phyloP scores from a whole-genome alignment of 148 eudicot genomes.

The Cornus controversa region DNA sequence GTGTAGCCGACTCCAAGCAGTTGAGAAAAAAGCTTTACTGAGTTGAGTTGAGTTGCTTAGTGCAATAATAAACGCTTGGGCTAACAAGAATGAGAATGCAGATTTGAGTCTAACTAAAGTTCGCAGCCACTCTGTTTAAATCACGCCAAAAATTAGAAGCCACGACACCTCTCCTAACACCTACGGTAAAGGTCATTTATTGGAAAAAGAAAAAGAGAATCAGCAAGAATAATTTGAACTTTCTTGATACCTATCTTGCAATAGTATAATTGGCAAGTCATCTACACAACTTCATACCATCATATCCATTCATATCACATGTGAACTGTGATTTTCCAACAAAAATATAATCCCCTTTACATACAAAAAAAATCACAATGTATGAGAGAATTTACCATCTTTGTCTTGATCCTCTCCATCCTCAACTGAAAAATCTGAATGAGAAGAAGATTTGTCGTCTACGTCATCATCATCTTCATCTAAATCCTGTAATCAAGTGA shows the following conservation, averaged over 20 bases:
- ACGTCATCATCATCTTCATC: constrained; percentile 44
- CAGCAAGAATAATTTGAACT: background rate
- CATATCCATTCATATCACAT: background rate
- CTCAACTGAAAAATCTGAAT: constrained; percentile 39
- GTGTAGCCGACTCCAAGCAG: too few species aligned
- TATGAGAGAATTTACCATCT: constrained; percentile 28
- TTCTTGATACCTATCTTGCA: constrained; percentile 9
- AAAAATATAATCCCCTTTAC: background rate
- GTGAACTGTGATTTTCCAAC: background rate
- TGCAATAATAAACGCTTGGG: too few species aligned
- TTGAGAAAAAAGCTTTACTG: too few species aligned
- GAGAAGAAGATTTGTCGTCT: constrained; percentile 29
- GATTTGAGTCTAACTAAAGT: too few species aligned
- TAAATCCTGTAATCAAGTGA: constrained; percentile 34
- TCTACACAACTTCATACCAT: background rate
- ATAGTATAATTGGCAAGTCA: background rate
- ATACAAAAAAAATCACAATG: background rate
- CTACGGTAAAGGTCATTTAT: too few species aligned
- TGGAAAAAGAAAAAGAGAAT: too few species aligned
- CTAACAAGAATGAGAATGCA: too few species aligned
- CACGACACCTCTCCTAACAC: too few species aligned
- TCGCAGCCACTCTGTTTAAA: too few species aligned
- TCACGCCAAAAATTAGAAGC: too few species aligned
- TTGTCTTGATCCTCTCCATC: constrained; percentile 39
- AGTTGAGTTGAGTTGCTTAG: too few species aligned